Evolutionary conservation across 1,284 basidiomycete genomes (phyloP), one percentile per base, ranked within the genome.

Genomic region (Psilocybe mexicana): DNA sequence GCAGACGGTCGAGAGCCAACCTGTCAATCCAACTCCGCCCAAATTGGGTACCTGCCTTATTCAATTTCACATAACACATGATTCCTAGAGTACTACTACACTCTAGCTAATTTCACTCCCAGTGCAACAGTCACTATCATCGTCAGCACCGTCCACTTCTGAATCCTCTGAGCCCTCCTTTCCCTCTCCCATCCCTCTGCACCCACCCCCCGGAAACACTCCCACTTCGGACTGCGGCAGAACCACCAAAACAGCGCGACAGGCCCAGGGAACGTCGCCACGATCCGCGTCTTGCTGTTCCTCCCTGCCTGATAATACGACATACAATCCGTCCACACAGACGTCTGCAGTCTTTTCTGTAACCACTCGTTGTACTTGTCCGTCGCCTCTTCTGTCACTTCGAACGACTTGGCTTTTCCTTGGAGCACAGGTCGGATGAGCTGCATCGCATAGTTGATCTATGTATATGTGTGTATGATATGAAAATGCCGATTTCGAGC

Each of bases 161-260:
- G 67, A 38, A 61, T 55, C 54, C 48, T 61, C 42, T 61, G 52
- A 54, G 63, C 43, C 58, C 60, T 62, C 56, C 61, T 52, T 51
- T 72, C 62, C 54, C 53, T 64, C 54, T 64, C 65, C 71, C 70
- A 74, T 51, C 52, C 59, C 58, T 75, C 74, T 12, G 65, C 74
- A 23, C 69, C 74, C 33, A 74, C 69, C 14, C 69, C 69, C 42
- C 69, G 67, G 64, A 78, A 82, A 48, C 74, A 63, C 14, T 72
- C 66, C 77, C 77, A 82, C 30, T 65, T 64, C 3, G 74, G 73
- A 33, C 59, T 67, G 36, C 75, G 72, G 51, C 70, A 70, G 30
- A 79, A 62, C 79, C 80, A 82, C 81, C 81, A 83, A 61, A 81
- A 79, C 35, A 77, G 65, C 10, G 68, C 56, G 43, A 80, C 74